Evolutionary conservation across 2,329 filamentous ascomycete species (phyloP).

Genomic region (Thelonectria rubi): DNA sequence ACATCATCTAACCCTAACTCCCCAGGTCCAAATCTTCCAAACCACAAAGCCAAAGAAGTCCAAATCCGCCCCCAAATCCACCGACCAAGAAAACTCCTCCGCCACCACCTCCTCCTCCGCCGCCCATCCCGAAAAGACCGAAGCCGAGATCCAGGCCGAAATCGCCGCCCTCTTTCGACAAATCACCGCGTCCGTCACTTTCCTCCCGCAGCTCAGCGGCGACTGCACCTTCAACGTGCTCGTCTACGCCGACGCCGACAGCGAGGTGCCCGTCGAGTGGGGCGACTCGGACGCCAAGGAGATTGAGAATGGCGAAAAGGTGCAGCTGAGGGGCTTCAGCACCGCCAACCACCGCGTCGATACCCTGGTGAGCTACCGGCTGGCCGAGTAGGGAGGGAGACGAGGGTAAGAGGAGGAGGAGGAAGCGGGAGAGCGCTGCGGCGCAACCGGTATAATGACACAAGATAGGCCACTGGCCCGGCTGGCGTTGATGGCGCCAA

Average conservation of each 20-base stretch:
- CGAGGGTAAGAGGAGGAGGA: neutral
- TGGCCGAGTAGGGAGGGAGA: constrained; percentile 44
- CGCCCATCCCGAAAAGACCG: constrained; percentile 76
- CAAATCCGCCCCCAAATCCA: constrained; percentile 60
- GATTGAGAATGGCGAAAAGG: constrained; percentile 92
- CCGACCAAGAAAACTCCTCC: constrained; percentile 76
- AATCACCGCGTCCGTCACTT: constrained; percentile 97
- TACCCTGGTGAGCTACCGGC: constrained; percentile 91
- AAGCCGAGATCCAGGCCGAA: constrained; percentile 92
- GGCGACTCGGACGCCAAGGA: constrained; percentile 98
- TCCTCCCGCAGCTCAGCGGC: constrained; percentile 86
- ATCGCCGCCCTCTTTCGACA: constrained; percentile 98
- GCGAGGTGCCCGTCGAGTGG: constrained; percentile 97
- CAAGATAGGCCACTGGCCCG: constrained; percentile 19
- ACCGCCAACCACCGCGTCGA: constrained; percentile 94
- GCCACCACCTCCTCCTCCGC: constrained; percentile 45
- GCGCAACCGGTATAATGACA: constrained; percentile 8
- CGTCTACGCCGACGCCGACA: constrained; percentile 96
- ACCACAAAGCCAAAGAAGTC: constrained; percentile 49
- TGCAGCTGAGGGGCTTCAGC: constrained; percentile 94
- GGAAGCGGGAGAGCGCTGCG: neutral
- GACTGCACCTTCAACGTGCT: constrained; percentile 99
- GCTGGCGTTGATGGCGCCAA: constrained; percentile 38
- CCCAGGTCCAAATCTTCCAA: constrained; percentile 52
- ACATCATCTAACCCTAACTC: constrained; percentile 18